These are phyloP conservation scores for Xerocomus amazonicus DNA, from an alignment of 1,284 basidiomycete genomes.

Conservation along the genomic window DNA sequence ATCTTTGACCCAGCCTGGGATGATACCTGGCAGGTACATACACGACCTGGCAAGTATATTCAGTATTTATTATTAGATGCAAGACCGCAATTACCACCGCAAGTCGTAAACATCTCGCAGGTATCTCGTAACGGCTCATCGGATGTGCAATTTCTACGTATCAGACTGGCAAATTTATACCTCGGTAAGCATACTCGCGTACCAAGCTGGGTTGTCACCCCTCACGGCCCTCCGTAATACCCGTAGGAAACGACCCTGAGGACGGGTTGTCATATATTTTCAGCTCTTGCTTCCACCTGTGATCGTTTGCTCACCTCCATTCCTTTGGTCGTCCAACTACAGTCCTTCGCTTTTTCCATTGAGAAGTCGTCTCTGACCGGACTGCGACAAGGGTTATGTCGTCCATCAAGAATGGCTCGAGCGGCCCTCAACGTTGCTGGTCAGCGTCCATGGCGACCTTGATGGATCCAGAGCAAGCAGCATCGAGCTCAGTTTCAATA, in stretches of 20 bases:
- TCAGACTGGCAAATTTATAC: too few species aligned
- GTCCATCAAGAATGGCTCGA: slow-evolving; percentile 15
- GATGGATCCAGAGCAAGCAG: slow-evolving; percentile 7
- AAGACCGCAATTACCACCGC: background rate
- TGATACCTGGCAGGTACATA: too few species aligned
- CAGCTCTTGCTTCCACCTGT: background rate
- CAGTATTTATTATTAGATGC: too few species aligned
- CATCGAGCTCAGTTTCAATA: background rate
- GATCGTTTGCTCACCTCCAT: slow-evolving; percentile 1
- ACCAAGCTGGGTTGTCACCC: background rate
- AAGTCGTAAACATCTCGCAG: background rate
- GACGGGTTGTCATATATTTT: slow-evolving; percentile 6
- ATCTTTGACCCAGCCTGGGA: too few species aligned
- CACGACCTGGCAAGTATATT: too few species aligned
- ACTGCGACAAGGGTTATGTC: background rate
- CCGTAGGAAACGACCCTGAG: slow-evolving; percentile 19
- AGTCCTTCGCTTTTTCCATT: slow-evolving; percentile 11
- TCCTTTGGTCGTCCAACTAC: slow-evolving; percentile 14
- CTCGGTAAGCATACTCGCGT: slow-evolving; percentile 3
- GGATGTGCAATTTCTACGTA: background rate
- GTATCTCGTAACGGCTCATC: background rate
- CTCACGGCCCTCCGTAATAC: slow-evolving; percentile 4
- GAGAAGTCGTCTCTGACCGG: background rate
- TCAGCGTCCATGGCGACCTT: slow-evolving; percentile 17
- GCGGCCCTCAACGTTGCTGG: slow-evolving; percentile 8